Base-by-base conservation (phyloP, 805 yeast genomes). In the Metschnikowia rubicola region DNA sequence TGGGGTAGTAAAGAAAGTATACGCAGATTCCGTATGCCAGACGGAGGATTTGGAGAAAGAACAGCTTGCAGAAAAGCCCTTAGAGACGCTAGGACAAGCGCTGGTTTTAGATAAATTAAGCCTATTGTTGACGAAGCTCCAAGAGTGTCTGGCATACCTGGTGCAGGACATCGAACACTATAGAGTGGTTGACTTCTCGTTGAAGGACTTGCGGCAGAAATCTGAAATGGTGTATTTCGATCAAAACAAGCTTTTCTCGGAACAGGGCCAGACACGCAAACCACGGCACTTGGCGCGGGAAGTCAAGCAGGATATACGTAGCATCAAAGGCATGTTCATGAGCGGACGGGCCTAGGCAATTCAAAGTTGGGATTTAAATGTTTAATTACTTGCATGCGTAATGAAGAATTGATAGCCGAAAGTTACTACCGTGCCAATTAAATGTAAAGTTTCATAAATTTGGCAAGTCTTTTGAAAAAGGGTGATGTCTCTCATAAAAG, bases 291-390 rank as follows among this genome's bases (percentile, higher is more conserved):
- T 70, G 51, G 65, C 66, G 1, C 54, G 60, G 12, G 75, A 70
- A 32, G 63, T 64, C 28, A 67, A 62, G 51, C 66, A 62, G 44
- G 71, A 66, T 41, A 66, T 72, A n/a, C 58, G 77, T 43, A 58
- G 67, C 40, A 67, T 72, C 35, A 72, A 72, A 57, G 77, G 77
- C n/a, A 51, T 68, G 55, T 71, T 55, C 47, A 71, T 72, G 73
- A 71, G 74, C 53, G 77, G 77, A 0, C 65, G 67, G 43, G 67
- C 55, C 3, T 66, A 50, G 33, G 11, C 6, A 2, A 21, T 21
- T 21, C 26, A 4, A 21, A 21, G 26, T 7, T 21, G 26, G 26
- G 26, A 21, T 21, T 21, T 15, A 15, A 3, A 15, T 21, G 26
- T n/a, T n/a, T n/a, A n/a, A n/a, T n/a, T n/a, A 21, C 5, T 21